phyloP scores from a whole-genome alignment of 83 land plant species.

The Picea mariana region DNA sequence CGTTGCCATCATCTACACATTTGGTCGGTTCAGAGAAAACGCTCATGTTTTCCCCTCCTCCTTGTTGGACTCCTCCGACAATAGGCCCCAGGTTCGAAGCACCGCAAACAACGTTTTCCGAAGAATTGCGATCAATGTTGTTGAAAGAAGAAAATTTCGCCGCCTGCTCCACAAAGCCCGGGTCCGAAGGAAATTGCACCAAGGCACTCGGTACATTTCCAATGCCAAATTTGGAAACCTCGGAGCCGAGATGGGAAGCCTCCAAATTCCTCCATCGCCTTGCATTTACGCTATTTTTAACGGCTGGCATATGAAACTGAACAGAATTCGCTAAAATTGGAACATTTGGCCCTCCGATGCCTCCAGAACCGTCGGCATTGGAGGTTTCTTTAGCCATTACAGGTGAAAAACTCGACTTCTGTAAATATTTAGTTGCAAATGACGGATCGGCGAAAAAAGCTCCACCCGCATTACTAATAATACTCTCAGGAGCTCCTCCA shows the following conservation, averaged over 20 bases:
- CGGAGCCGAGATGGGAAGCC: constrained; percentile 1
- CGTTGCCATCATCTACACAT: not conserved
- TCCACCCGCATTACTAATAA: constrained; percentile 10
- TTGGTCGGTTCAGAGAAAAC: not conserved
- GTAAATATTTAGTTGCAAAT: constrained; percentile 8
- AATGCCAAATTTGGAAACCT: constrained; percentile 14
- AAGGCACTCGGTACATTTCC: not conserved
- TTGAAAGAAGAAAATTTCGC: constrained; percentile 16
- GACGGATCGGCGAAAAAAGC: constrained; percentile 11
- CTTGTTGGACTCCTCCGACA: not conserved
- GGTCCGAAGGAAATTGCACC: constrained; percentile 17
- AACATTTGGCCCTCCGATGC: not conserved
- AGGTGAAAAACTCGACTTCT: not conserved
- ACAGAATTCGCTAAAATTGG: not conserved
- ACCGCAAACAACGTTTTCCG: not conserved
- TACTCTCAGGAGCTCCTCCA: constrained; percentile 8
- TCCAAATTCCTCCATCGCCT: not conserved
- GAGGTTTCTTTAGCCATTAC: constrained; percentile 9
- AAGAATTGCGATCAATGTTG: not conserved
- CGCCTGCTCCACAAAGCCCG: constrained; percentile 20
- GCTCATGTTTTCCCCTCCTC: not conserved
- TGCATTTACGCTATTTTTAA: constrained; percentile 5
- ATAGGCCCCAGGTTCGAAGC: not conserved
- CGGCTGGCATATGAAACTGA: not conserved
- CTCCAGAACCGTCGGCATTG: not conserved